Evolutionary conservation across 2,329 filamentous ascomycete species (phyloP), one percentile per base, ranked within the genome.

Genomic region (Arthrobotrys megalospora): DNA sequence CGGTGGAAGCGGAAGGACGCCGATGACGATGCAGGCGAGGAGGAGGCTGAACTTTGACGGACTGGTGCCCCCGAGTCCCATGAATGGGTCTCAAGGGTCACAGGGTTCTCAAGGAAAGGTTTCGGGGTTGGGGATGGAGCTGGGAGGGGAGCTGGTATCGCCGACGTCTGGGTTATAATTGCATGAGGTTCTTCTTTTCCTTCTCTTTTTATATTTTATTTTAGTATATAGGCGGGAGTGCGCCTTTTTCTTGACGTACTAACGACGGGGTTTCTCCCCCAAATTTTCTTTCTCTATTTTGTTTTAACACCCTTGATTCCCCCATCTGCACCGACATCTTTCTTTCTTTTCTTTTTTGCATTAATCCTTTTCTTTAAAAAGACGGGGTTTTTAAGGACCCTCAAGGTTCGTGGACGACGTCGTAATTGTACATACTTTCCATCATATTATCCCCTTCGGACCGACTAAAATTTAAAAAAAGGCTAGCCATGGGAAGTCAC

Each of bases 41-140:
- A 89, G 92, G 83, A 88, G 91, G 80, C 87, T 97, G 76, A 96
- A 94, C 68, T 96, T 97, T 85, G 94, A 97, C 82, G 90, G 90
- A 67, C 87, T 92, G n/a, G 84, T 88, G 69, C 89, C 89, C 38
- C 89, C 76, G 63, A 79, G 76, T 68, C 76, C 76, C 12, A 68
- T 75, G 50, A 73, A 68, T 43, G 76, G 69, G 6, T 78, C 62
- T 6, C 66, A 71, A n/a, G 75, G 62, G 11, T 75, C 70, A 5
- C 70, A 75, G 66, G 70, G 70, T 3, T 78, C 75, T 12, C 75
- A 78, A 38, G 67, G 67, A 24, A 78, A 78, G 19, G 58, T 65
- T 12, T 16, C 53, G 10, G 75, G 67, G 8, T 38, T 78, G 14
- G 75, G 75, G 11, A 78, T 78, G 75, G 75, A 78, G 14, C n/a